Percentiles rank a stretch among this genome's conserved stretches.
phyloP scores from a whole-genome alignment of 2,329 filamentous ascomycete genomes.

The Scytalidium sp. region DNA sequence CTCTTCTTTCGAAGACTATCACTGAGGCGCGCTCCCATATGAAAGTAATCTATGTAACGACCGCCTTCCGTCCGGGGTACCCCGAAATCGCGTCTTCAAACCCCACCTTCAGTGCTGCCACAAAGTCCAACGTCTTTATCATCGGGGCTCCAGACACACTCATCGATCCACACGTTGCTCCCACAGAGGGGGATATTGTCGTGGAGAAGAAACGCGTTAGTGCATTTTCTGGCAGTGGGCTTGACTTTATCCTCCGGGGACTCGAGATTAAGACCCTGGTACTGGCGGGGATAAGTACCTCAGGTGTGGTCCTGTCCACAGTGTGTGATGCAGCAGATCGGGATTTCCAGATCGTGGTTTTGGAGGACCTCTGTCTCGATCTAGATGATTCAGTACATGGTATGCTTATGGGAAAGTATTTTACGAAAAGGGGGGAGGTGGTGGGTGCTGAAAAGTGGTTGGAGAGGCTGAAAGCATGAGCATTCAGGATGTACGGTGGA shows the following conservation, averaged over 20 bases:
- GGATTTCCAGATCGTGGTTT: slow-evolving; percentile 31
- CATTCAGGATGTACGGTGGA: neutral
- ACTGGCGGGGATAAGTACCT: slow-evolving; percentile 31
- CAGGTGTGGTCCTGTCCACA: slow-evolving; percentile 35
- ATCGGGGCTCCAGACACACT: slow-evolving; percentile 20
- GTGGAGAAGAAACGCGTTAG: slow-evolving; percentile 34
- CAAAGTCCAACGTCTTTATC: slow-evolving; percentile 17
- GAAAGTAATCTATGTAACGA: slow-evolving; percentile 31
- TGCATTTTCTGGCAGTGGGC: slow-evolving; percentile 31
- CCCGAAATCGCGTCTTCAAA: slow-evolving; percentile 28
- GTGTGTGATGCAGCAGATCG: slow-evolving; percentile 32
- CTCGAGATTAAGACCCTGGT: slow-evolving; percentile 25
- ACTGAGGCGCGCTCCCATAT: slow-evolving; percentile 12
- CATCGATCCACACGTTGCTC: slow-evolving; percentile 17
- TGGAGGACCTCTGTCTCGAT: slow-evolving; percentile 34
- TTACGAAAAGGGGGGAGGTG: slow-evolving; percentile 27
- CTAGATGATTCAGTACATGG: slow-evolving; percentile 28
- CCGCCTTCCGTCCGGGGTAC: slow-evolving; percentile 28
- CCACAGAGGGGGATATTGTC: slow-evolving; percentile 23
- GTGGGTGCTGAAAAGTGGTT: slow-evolving; percentile 27
- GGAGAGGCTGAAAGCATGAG: neutral
- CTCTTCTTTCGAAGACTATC: slow-evolving; percentile 20
- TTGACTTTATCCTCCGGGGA: slow-evolving; percentile 32
- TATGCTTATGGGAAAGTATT: slow-evolving; percentile 30
- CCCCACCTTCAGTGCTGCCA: slow-evolving; percentile 15